These are phyloP conservation scores for Cyberlindnera nakhonratchasimensis DNA, from an alignment of 805 yeast genomes.

Conservation along the genomic window DNA sequence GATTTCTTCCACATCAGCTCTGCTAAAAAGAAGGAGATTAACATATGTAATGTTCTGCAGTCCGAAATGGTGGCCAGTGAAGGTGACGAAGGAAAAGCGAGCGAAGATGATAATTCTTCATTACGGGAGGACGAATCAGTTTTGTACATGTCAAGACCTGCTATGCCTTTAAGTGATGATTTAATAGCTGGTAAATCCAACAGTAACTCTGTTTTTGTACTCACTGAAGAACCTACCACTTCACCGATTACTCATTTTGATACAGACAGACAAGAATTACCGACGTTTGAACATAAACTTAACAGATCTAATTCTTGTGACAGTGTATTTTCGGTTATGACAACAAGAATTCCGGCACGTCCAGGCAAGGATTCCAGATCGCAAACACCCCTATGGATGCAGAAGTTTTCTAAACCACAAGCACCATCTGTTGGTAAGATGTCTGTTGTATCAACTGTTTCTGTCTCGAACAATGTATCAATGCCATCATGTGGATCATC, in stretches of 20 bases:
- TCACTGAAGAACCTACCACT: neutral
- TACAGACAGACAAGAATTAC: slow-evolving; percentile 6
- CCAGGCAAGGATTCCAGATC: slow-evolving; percentile 23
- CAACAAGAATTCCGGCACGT: slow-evolving; percentile 20
- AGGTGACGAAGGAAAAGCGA: too few relatives aligned
- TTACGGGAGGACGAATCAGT: slow-evolving; percentile 2
- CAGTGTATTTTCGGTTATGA: slow-evolving; percentile 26
- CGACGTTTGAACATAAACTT: slow-evolving; percentile 25
- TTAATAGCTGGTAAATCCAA: too few relatives aligned
- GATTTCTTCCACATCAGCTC: neutral
- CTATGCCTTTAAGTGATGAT: too few relatives aligned
- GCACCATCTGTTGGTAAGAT: slow-evolving; percentile 4
- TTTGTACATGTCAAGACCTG: neutral
- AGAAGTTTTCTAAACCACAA: slow-evolving; percentile 16
- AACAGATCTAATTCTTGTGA: slow-evolving; percentile 31
- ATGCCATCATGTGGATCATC: slow-evolving; percentile 4
- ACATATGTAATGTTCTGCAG: too few relatives aligned
- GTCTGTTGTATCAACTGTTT: slow-evolving; percentile 9
- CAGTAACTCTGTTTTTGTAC: too few relatives aligned
- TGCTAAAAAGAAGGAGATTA: too few relatives aligned
- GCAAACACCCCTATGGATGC: slow-evolving; percentile 29
- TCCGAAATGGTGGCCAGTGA: too few relatives aligned
- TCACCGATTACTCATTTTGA: neutral
- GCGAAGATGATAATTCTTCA: neutral
- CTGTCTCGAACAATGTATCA: slow-evolving; percentile 6